Base-by-base conservation (phyloP, 495 filamentous ascomycete species). In the Lophiostoma macrostomum region DNA sequence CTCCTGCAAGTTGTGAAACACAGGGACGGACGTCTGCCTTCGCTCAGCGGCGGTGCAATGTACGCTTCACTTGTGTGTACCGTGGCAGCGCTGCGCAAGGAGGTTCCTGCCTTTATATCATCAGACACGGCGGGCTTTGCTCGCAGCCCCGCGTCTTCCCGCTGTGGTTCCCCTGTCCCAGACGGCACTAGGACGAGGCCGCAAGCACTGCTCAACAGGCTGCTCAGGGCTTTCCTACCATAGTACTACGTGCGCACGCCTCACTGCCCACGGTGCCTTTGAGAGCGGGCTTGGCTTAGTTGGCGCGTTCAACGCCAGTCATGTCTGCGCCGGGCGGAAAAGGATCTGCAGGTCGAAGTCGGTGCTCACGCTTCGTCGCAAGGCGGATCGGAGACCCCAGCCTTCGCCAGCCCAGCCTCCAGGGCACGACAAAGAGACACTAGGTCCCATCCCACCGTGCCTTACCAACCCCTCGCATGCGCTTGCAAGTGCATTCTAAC, bases 401-500 rank as follows among this genome's bases (percentile, higher is more conserved):
- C 48, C 41, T 19, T 42, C 47, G 47, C 42, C 42, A 48, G 43
- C 55, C 55, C 47, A 40, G 45, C 37, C 28, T 22, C 34, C 23
- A 39, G 32, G 42, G 39, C 45, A 7, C n/a, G n/a, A n/a, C n/a
- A n/a, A n/a, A n/a, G n/a, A n/a, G n/a, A n/a, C n/a, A n/a, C 47
- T 39, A 14, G 20, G 37, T 18, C 10, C 38, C 39, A 14, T 23
- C 16, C 50, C 39, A 32, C 20, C 35, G 6, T n/a, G 3, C 30
- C 34, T 7, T 34, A 37, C 38, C 42, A 49, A 40, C 53, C 53
- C 53, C 58, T 57, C 58, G 47, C 58, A 56, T 61, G 44, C 53
- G 40, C 41, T 30, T 54, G 44, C 51, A 39, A 46, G n/a, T 41
- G 23, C 52, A 50, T 39, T 23, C 56, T 37, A 38, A 38, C 50